Percentiles rank a stretch among this genome's conserved stretches.
Conservation (phyloP, 176 grass and related monocot species). For the Phoenix dactylifera region DNA sequence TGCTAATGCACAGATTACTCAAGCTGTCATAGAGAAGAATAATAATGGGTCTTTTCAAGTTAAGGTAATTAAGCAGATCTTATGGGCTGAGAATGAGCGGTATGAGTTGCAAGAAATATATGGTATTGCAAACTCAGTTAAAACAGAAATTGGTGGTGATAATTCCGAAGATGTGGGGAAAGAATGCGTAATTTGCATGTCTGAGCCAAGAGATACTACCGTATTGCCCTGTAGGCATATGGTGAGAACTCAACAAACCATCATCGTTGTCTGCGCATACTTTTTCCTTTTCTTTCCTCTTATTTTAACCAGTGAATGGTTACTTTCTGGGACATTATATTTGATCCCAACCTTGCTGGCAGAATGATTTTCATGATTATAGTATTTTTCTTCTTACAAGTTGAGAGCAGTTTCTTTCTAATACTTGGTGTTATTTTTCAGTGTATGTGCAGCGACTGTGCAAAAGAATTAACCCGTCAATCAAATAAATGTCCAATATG, state of each 20-base stretch:
- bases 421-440: constrained; percentile 35
- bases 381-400: no score
- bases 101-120: constrained; percentile 94
- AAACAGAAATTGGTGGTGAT: constrained; percentile 31
- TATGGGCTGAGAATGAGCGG: constrained; percentile 53
- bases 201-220: constrained; percentile 74
- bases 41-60: constrained; percentile 51
- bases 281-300: no score
- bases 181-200: constrained; percentile 96
- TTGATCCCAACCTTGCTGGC: no score
- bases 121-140: constrained; percentile 53
- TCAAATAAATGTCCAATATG: constrained; percentile 99
- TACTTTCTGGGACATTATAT: no score
- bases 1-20: constrained; percentile 73
- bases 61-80: constrained; percentile 85
- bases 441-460: constrained; percentile 97
- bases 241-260: constrained; percentile 38
- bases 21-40: constrained; percentile 72
- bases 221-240: constrained; percentile 92
- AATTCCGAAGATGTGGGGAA: constrained; percentile 57
- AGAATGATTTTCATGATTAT: no score
- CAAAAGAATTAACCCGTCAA: constrained; percentile 71
- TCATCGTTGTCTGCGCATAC: no score
- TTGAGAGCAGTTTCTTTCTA: constrained; percentile 1
- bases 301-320: no score